phyloP scores from a whole-genome alignment of 1,139 yeast species.

The Debaryomyces singareniensis region DNA sequence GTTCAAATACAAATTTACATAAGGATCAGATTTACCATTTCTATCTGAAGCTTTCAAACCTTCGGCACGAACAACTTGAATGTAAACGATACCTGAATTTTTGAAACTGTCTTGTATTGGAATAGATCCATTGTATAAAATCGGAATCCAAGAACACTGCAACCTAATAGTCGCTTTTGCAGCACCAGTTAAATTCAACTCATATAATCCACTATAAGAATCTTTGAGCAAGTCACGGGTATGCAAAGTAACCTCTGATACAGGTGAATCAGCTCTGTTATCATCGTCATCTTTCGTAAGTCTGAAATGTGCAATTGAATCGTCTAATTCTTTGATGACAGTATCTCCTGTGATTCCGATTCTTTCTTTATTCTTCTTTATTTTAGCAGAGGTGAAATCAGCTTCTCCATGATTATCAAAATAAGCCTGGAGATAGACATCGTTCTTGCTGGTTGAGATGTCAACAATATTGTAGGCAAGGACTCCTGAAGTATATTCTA shows the following conservation, averaged over 20 bases:
- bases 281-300: constrained; percentile 47
- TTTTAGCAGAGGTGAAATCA: constrained; percentile 48
- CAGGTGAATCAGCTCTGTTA: constrained; percentile 49
- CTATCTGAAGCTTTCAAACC: constrained; percentile 77
- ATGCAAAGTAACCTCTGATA: constrained; percentile 63
- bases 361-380: constrained; percentile 30
- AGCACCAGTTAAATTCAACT: constrained; percentile 42
- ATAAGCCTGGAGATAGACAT: constrained; percentile 61
- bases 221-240: constrained; percentile 62
- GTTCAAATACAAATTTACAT: constrained; percentile 59
- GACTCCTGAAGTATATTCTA: constrained; percentile 67
- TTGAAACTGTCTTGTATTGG: constrained; percentile 73
- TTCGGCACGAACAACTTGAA: constrained; percentile 61
- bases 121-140: constrained; percentile 46
- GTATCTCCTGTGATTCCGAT: constrained; percentile 66
- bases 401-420: constrained; percentile 70
- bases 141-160: constrained; percentile 76
- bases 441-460: constrained; percentile 47
- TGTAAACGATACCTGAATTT: constrained; percentile 68
- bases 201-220: constrained; percentile 55
- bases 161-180: constrained; percentile 45
- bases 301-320: constrained; percentile 62
- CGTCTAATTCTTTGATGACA: constrained; percentile 67
- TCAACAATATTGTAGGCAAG: constrained; percentile 60
- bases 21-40: constrained; percentile 93